Evolutionary conservation across 176 grass and related monocot genomes (phyloP).

Genomic region (Eremochloa ophiuroides): DNA sequence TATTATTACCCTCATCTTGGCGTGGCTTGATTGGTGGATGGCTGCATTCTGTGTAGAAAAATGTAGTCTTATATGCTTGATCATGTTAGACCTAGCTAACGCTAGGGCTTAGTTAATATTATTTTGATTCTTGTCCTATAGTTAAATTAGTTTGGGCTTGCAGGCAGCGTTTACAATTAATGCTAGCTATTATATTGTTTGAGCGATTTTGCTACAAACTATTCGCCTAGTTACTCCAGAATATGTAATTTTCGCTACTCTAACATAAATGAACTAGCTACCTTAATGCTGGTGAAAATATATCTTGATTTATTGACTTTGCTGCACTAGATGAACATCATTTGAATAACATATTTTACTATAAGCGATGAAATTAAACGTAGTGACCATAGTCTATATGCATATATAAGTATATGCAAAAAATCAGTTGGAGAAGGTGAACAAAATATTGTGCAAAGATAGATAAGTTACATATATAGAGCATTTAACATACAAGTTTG

Average conservation of each 20-base stretch:
- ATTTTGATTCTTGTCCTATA: constrained; percentile 32
- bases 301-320: background rate
- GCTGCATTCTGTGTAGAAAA: constrained; percentile 42
- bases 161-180: background rate
- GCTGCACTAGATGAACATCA: background rate
- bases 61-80: constrained; percentile 30
- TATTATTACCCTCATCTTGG: constrained; percentile 19
- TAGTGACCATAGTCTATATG: background rate
- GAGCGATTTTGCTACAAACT: background rate
- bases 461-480: background rate
- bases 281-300: background rate
- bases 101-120: constrained; percentile 28
- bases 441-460: background rate
- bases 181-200: background rate
- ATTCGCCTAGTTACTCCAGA: background rate
- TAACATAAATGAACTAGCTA: background rate
- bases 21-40: constrained; percentile 24
- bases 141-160: constrained; percentile 26
- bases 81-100: constrained; percentile 49
- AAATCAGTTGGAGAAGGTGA: background rate
- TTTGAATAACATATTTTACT: background rate
- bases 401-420: background rate
- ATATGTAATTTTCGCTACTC: background rate
- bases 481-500: background rate
- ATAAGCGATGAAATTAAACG: background rate